phyloP scores from a whole-genome alignment of 257 asterid species.

The Petrea volubilis region DNA sequence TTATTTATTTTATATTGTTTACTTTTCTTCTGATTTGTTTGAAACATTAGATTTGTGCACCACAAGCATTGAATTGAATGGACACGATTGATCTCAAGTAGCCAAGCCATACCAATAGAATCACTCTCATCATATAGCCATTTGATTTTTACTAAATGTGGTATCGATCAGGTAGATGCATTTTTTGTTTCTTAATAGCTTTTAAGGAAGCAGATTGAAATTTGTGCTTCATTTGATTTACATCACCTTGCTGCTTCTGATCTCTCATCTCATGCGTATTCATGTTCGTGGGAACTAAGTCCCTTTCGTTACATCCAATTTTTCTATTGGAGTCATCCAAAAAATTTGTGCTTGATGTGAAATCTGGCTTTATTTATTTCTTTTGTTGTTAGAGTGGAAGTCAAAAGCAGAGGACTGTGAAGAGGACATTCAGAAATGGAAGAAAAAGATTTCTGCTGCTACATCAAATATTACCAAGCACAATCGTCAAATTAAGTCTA shows the following conservation, averaged over 20 bases:
- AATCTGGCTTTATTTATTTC: not conserved
- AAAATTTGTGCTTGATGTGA: constrained; percentile 11
- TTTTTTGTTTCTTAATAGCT: not conserved
- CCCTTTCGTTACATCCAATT: not conserved
- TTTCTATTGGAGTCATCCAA: not conserved
- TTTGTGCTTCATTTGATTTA: constrained; percentile 20
- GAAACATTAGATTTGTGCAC: not conserved
- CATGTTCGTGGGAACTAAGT: constrained; percentile 2
- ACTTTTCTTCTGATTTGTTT: not conserved
- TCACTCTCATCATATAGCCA: not conserved
- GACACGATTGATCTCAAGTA: constrained; percentile 3
- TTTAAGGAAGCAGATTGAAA: constrained; percentile 11
- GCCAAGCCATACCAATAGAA: constrained; percentile 8
- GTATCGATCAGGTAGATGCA: constrained; percentile 4
- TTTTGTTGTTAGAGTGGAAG: constrained; percentile 64
- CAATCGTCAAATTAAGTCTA: constrained; percentile 85
- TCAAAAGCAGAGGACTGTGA: constrained; percentile 86
- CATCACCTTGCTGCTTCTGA: constrained; percentile 5
- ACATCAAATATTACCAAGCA: constrained; percentile 87
- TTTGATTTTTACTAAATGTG: not conserved
- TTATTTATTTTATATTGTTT: not conserved
- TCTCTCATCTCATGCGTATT: constrained; percentile 18
- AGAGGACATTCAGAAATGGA: constrained; percentile 77
- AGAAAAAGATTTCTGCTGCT: constrained; percentile 82
- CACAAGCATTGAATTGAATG: constrained; percentile 9